Conservation (phyloP, 495 filamentous ascomycete species). For the Penicillium macrosclerotiorum region DNA sequence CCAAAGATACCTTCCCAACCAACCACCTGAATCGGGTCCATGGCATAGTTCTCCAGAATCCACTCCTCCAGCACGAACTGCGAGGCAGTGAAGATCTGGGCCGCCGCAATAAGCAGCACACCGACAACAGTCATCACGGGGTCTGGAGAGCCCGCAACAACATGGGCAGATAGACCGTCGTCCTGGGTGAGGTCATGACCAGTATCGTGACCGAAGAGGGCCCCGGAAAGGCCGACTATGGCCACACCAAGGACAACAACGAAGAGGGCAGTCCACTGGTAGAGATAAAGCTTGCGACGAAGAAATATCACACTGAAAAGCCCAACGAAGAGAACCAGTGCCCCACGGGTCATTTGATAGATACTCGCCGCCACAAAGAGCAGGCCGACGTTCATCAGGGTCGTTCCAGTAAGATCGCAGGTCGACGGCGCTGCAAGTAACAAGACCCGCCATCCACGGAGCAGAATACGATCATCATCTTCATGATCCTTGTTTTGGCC, state of each 20-base stretch:
- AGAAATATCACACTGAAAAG: constrained; percentile 93
- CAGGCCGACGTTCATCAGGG: constrained; percentile 93
- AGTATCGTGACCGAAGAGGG: constrained; percentile 66
- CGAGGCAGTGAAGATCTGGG: constrained; percentile 93
- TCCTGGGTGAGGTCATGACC: constrained; percentile 42
- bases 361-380: constrained; percentile 92
- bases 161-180: constrained; percentile 17
- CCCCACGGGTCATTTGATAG: constrained; percentile 97
- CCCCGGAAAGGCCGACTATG: constrained; percentile 84
- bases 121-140: constrained; percentile 75
- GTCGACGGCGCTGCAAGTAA: constrained; percentile 83
- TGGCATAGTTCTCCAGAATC: constrained; percentile 83
- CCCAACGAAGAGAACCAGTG: constrained; percentile 91
- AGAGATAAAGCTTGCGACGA: constrained; percentile 68
- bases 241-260: constrained; percentile 87
- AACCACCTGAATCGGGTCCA: constrained; percentile 87
- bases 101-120: constrained; percentile 82
- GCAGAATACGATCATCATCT: constrained; percentile 48
- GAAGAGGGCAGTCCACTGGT: constrained; percentile 86
- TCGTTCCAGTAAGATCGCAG: constrained; percentile 93
- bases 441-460: constrained; percentile 70
- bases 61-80: constrained; percentile 97
- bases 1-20: constrained; percentile 97
- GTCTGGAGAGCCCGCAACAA: constrained; percentile 48
- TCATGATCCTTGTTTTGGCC: constrained; percentile 49